Conservation (phyloP, 2,329 filamentous ascomycete genomes). For the Colletotrichum caudatum region DNA sequence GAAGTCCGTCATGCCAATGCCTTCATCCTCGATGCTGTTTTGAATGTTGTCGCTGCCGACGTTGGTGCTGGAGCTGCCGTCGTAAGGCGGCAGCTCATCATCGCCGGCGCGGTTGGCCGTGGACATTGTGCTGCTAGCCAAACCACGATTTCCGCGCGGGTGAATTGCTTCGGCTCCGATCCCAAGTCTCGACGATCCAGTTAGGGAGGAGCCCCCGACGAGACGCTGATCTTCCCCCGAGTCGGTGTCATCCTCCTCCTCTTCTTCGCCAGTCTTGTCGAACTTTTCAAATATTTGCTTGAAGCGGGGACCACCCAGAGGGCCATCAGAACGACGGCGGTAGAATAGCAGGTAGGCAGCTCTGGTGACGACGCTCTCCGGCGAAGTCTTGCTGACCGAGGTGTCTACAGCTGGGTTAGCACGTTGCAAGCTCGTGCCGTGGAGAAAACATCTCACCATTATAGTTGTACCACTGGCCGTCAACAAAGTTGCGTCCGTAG, state of each 20-base stretch:
- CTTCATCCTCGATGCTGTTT: conserved; percentile 63
- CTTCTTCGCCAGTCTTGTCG: conserved; percentile 60
- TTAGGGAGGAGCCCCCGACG: conserved; percentile 84
- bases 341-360: conserved; percentile 97
- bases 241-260: conserved; percentile 61
- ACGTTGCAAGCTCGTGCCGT: neutral
- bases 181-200: conserved; percentile 92
- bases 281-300: conserved; percentile 76
- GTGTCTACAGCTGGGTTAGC: conserved; percentile 74
- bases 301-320: conserved; percentile 84
- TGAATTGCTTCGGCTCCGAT: conserved; percentile 81
- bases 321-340: conserved; percentile 80
- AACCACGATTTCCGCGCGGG: conserved; percentile 73
- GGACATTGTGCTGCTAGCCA: conserved; percentile 55
- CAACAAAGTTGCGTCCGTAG: conserved; percentile 91
- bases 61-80: conserved; percentile 41
- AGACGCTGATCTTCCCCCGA: conserved; percentile 88
- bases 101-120: conserved; percentile 46
- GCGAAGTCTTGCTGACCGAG: conserved; percentile 72
- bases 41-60: conserved; percentile 50
- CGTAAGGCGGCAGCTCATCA: conserved; percentile 52
- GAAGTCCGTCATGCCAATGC: conserved; percentile 55
- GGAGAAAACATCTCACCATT: conserved; percentile 76
- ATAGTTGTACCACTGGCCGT: conserved; percentile 93
- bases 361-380: conserved; percentile 74